These are phyloP conservation scores for Chlorella ohadii DNA, from an alignment of 139 green algal genomes.

Conservation along the genomic window DNA sequence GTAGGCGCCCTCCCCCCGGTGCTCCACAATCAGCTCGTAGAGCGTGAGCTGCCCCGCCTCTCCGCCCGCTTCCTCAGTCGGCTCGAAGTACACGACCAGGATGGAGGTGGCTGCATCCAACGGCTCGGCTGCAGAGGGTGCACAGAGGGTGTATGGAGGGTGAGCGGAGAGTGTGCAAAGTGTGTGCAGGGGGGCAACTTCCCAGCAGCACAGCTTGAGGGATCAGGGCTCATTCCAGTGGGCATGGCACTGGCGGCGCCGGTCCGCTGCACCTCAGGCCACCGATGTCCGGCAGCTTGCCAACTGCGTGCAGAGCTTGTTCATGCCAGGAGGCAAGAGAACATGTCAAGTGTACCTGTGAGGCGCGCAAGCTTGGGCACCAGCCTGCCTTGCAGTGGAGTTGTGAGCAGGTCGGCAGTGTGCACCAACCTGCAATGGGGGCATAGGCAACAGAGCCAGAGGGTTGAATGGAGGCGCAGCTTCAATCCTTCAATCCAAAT, in stretches of 20 bases:
- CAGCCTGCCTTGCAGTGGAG: not conserved
- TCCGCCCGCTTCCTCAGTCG: not conserved
- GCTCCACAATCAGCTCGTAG: slow-evolving; percentile 36
- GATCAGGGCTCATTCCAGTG: too few species aligned
- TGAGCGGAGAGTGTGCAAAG: too few species aligned
- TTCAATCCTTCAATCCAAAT: too few species aligned
- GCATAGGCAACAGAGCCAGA: not conserved
- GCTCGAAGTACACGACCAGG: slow-evolving; percentile 35
- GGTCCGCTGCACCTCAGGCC: too few species aligned
- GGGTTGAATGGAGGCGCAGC: too few species aligned
- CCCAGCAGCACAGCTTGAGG: too few species aligned
- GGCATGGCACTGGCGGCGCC: too few species aligned
- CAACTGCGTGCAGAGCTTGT: too few species aligned
- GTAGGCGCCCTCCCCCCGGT: slow-evolving; percentile 23
- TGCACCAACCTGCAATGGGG: slow-evolving; percentile 19
- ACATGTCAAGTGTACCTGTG: not conserved
- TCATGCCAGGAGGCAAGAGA: too few species aligned
- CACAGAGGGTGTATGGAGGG: too few species aligned
- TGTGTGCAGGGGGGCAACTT: too few species aligned
- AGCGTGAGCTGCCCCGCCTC: slow-evolving; percentile 8
- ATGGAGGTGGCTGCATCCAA: slow-evolving; percentile 40
- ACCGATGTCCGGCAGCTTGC: too few species aligned
- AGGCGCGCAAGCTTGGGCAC: slow-evolving; percentile 12
- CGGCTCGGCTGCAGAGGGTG: slow-evolving; percentile 35
- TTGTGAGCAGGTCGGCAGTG: slow-evolving; percentile 18